phyloP scores from a whole-genome alignment of 2,329 filamentous ascomycete genomes.

The Coniella vitis region DNA sequence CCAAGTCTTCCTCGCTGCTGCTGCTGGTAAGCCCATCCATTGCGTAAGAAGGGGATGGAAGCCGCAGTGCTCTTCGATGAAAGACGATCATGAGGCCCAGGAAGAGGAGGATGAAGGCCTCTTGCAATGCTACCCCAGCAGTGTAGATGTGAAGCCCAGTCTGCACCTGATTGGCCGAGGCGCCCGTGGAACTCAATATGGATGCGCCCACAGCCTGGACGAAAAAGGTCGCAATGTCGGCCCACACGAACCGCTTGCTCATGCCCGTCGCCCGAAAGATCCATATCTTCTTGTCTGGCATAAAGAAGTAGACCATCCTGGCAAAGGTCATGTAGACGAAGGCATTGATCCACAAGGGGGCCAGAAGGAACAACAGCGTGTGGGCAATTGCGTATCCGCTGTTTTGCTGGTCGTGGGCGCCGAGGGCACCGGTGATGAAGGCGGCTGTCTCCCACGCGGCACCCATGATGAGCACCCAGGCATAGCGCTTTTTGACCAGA shows the following conservation, averaged over 20 bases:
- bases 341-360: conserved; percentile 38
- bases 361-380: conserved; percentile 33
- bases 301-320: conserved; percentile 31
- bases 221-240: conserved; percentile 41
- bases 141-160: conserved; percentile 34
- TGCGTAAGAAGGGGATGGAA: conserved; percentile 15
- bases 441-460: conserved; percentile 31
- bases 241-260: conserved; percentile 39
- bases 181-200: conserved; percentile 25
- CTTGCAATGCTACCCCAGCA: conserved; percentile 31
- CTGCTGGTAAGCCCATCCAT: conserved; percentile 7
- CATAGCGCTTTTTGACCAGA: conserved; percentile 18
- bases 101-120: conserved; percentile 33
- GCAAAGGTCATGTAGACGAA: conserved; percentile 39
- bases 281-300: conserved; percentile 27
- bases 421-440: conserved; percentile 31
- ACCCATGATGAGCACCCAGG: conserved; percentile 35
- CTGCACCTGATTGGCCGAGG: conserved; percentile 19
- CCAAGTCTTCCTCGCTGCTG: conserved; percentile 5
- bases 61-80: conserved; percentile 23
- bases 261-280: conserved; percentile 29
- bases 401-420: conserved; percentile 32
- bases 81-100: conserved; percentile 28
- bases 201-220: conserved; percentile 35
- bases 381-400: conserved; percentile 25